Base-by-base conservation (phyloP, 192 early-diverging fungal genomes). In the Linnemannia zychae region DNA sequence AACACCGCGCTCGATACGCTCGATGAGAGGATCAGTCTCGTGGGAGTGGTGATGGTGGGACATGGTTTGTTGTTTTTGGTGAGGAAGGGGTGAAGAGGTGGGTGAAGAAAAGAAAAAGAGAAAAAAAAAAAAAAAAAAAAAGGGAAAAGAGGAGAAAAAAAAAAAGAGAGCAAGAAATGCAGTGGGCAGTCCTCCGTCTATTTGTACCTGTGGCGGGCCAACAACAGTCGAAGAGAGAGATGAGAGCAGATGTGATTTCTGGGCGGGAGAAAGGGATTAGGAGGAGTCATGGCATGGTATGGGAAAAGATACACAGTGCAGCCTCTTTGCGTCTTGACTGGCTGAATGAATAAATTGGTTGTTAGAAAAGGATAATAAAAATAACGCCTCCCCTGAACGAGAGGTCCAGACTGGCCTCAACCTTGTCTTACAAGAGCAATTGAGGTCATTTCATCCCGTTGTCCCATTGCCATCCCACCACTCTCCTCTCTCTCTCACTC, bases 21-120 rank as follows among this genome's bases (percentile, higher is more conserved):
- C 82, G 18, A 84, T 65, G 53, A 84, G 82, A 78, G 82, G 76
- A 17, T 84, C 82, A n/a, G 82, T 78, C 82, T 84, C 82, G 52
- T 69, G 67, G 36, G 53, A 16, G 74, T 83, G 68, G 71, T 72
- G 71, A 60, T 44, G 71, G 69, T 78, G 71, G 75, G 69, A 53
- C 75, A 77, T 82, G 46, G 77, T n/a, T 67, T 46, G 38, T 16
- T 65, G 52, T 78, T 52, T 11, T n/a, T 46, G 69, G 53, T 36
- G 40, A 6, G 6, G 68, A 52, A 46, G 37, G 18, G 34, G 44
- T 53, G 38, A 16, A 16, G 57, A 69, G 36, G 50, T 4, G 63
- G 81, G 46, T 31, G 77, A 67, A 63, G 69, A 28, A 18, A 47
- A 33, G n/a, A 46, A 68, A 37, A 65, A 38, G 28, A 67, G 74